A percentile compares a stretch with the other conserved stretches of the same genome.
Evolutionary conservation across 495 filamentous ascomycete species (phyloP).

Genomic region (Neurospora tetrasperma): DNA sequence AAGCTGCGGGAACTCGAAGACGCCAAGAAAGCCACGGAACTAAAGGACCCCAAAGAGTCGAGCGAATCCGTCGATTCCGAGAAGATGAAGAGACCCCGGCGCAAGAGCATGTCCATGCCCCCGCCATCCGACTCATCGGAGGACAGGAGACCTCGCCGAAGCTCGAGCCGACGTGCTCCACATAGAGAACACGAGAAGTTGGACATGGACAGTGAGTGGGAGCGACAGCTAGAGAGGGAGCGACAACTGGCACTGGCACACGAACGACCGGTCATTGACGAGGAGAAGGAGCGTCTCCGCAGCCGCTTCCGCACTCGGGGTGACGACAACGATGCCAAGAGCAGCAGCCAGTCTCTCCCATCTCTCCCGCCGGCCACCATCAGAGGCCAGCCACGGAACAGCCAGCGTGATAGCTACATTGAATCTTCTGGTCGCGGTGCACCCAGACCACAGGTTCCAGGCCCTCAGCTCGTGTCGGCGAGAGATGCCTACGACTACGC

Average conservation of each 20-base stretch:
- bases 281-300: constrained; percentile 21
- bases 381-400: constrained; percentile 8
- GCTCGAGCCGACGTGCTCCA: constrained; percentile 14
- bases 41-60: not conserved
- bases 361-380: constrained; percentile 4
- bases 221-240: constrained; percentile 7
- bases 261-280: constrained; percentile 8
- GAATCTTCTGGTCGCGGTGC: constrained; percentile 24
- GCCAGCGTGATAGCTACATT: constrained; percentile 25
- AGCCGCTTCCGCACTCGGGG: constrained; percentile 16
- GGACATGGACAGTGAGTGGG: constrained; percentile 16
- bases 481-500: constrained; percentile 10
- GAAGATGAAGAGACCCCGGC: constrained; percentile 4
- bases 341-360: constrained; percentile 10
- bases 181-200: constrained; percentile 10
- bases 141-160: constrained; percentile 21
- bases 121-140: constrained; percentile 15
- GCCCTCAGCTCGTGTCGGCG: constrained; percentile 5
- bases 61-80: not conserved
- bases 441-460: constrained; percentile 13
- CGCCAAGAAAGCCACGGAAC: constrained; percentile 34
- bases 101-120: not conserved
- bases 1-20: constrained; percentile 66
- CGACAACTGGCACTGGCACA: constrained; percentile 9
- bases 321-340: constrained; percentile 24